Percentiles rank a stretch among this genome's conserved stretches.
Evolutionary conservation across 768 basidiomycete genomes (phyloP).

Genomic region (Mycena rebaudengoi): DNA sequence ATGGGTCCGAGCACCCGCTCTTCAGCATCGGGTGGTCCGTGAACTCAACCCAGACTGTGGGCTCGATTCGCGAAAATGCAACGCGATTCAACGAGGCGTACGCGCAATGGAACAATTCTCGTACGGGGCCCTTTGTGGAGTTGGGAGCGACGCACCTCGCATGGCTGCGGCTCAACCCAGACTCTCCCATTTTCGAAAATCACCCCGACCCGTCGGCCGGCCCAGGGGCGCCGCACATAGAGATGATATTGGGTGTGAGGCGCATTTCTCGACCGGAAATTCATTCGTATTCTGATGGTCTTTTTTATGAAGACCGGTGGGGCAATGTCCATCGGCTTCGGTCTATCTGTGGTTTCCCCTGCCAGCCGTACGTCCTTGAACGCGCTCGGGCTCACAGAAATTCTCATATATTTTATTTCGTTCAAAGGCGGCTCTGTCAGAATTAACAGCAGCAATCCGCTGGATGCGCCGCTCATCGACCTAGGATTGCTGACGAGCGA

Average conservation of each 20-base stretch:
- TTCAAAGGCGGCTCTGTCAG: constrained; percentile 30
- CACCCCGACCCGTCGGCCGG: constrained; percentile 45
- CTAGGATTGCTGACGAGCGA: constrained; percentile 45
- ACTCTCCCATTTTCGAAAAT: constrained; percentile 27
- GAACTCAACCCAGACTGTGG: background rate
- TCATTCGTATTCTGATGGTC: too few species aligned
- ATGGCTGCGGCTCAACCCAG: constrained; percentile 33
- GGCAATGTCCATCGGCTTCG: constrained; percentile 1
- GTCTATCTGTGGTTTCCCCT: constrained; percentile 20
- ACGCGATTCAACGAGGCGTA: background rate
- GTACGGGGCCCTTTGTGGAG: constrained; percentile 39
- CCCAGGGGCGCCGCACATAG: constrained; percentile 42
- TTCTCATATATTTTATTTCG: background rate
- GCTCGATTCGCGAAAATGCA: constrained; percentile 1
- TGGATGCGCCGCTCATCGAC: constrained; percentile 52
- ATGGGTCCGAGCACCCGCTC: constrained; percentile 16
- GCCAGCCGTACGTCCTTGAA: constrained; percentile 33
- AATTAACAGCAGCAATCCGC: constrained; percentile 48
- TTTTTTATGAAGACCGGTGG: too few species aligned
- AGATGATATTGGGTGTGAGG: constrained; percentile 40
- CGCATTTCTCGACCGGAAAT: background rate
- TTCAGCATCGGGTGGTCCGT: constrained; percentile 3
- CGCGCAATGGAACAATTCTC: constrained; percentile 24
- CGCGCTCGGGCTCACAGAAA: background rate
- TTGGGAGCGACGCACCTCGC: constrained; percentile 34